Base-by-base conservation (phyloP, 208 protist genomes). In the Naegleria fowleri region DNA sequence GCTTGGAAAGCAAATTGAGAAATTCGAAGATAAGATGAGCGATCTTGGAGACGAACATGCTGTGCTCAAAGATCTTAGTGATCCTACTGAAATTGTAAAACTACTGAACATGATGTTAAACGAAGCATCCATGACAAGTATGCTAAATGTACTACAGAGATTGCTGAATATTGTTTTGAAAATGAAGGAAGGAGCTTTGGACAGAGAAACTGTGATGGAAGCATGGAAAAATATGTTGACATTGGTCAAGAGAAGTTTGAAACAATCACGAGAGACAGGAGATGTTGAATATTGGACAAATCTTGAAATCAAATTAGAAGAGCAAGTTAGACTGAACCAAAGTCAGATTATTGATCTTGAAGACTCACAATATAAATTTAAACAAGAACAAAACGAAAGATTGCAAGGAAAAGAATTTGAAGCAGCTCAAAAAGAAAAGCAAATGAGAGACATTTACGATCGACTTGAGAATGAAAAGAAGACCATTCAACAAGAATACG, bases 21-120 rank as follows among this genome's bases (percentile, higher is more conserved):
- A 43, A 43, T 85, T 85, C 9, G 13, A 85, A 43, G 13, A 25
- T 19, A 25, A 85, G 40, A 43, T 85, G 5, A 41, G 11, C 40
- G 38, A 39, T 43, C 33, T 85, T 85, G 79, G 33, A 43, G 79
- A 85, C 22, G 79, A 40, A n/a, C 19, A 39, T 13, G 29, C 79
- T 85, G 79, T 39, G 0, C 15, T 41, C 43, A 85, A 22, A 39
- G 38, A 85, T 25, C 40, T 85, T 16, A 36, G 33, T 38, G 84
- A 88, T 58, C 84, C 84, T 19, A 38, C 16, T 39, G 41, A 88
- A 38, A 88, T 88, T 58, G 84, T 39, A 48, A 88, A 88, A 88
- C 7, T 88, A 38, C 36, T 88, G 5, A 52, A 58, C 16, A 5
- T 58, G 13, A 25, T 48, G n/a, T 58, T 88, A 39, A 58, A 22